Conservation (phyloP, 495 filamentous ascomycete species). For the Penicillium crystallinum region DNA sequence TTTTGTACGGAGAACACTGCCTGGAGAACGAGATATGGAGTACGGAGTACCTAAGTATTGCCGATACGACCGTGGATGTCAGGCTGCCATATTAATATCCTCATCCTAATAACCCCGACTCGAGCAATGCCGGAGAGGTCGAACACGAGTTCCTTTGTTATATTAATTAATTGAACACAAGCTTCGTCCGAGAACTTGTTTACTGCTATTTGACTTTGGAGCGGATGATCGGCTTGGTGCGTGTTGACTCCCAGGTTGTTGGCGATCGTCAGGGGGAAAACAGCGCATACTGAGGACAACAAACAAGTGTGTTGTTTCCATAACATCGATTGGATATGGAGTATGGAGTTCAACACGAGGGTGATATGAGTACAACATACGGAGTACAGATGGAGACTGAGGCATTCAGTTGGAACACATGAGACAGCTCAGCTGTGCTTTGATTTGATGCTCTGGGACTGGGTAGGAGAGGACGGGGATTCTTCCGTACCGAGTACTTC, state of each 20-base stretch:
- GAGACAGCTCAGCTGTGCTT: neutral
- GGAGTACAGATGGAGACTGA: no score
- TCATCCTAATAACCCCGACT: no score
- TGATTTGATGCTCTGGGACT: neutral
- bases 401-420: no score
- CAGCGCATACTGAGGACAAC: neutral
- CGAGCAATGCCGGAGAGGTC: no score
- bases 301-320: neutral
- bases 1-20: no score
- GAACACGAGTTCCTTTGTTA: neutral
- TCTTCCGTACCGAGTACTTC: no score
- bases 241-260: neutral
- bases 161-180: neutral
- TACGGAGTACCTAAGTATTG: neutral
- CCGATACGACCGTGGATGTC: neutral
- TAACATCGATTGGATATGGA: neutral
- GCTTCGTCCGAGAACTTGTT: neutral
- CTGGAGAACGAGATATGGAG: no score
- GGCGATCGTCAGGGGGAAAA: conserved; percentile 11
- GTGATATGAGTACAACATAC: no score
- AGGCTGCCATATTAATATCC: conserved; percentile 2
- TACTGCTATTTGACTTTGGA: neutral
- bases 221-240: conserved; percentile 7
- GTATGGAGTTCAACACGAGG: neutral
- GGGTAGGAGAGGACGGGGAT: no score